These are phyloP conservation scores for Glaciozyma martinii DNA, from an alignment of 768 basidiomycete genomes.

Conservation along the genomic window DNA sequence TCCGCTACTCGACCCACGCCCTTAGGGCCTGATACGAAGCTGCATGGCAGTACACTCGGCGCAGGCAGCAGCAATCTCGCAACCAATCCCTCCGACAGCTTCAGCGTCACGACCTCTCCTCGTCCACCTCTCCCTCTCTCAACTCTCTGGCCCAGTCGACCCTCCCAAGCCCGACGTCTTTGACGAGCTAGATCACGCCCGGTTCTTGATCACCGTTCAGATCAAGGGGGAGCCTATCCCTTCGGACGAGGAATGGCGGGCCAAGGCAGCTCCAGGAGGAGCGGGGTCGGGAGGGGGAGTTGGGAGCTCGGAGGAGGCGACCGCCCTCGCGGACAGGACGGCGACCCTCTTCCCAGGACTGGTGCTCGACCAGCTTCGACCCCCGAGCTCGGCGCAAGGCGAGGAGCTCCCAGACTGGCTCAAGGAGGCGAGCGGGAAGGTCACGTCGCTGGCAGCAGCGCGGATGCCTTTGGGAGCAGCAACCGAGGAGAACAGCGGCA, in stretches of 20 bases:
- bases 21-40: no score
- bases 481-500: background rate
- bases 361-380: background rate
- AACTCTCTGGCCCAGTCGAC: background rate
- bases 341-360: background rate
- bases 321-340: slow-evolving; percentile 3
- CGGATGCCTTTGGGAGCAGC: background rate
- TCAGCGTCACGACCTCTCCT: background rate
- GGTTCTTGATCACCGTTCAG: no score
- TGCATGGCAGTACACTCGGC: no score
- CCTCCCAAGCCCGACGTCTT: background rate
- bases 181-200: background rate
- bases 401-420: slow-evolving; percentile 6
- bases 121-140: slow-evolving; percentile 1
- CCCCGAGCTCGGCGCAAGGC: background rate
- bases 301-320: background rate
- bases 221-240: background rate
- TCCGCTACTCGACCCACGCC: no score
- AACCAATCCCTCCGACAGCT: background rate
- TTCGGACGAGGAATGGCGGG: background rate
- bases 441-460: slow-evolving; percentile 1
- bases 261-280: background rate
- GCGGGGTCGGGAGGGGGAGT: no score
- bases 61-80: background rate
- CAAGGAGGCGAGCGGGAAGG: slow-evolving; percentile 8